Percentiles rank a stretch among this genome's conserved stretches.
Evolutionary conservation across 2,329 filamentous ascomycete species (phyloP).

Genomic region (Talaromyces piceae): DNA sequence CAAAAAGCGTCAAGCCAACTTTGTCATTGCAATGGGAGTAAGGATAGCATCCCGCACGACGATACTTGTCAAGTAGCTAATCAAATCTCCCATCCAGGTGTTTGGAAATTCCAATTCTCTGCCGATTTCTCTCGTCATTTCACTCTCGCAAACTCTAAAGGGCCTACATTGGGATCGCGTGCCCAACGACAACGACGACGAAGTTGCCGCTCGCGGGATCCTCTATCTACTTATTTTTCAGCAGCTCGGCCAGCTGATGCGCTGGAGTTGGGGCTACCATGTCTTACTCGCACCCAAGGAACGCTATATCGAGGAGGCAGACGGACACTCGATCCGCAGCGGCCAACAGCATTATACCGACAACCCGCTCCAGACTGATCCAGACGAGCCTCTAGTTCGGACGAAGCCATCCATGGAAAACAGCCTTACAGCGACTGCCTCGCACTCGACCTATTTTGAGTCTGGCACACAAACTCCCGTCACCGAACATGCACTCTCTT

Average conservation of each 20-base stretch:
- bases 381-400: constrained; percentile 29
- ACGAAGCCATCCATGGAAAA: constrained; percentile 23
- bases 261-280: constrained; percentile 98
- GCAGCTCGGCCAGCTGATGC: constrained; percentile 86
- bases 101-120: constrained; percentile 98
- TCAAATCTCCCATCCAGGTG: constrained; percentile 43
- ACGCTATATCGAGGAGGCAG: constrained; percentile 38
- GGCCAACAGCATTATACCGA: constrained; percentile 36
- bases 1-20: constrained; percentile 79
- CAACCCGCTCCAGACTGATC: constrained; percentile 30
- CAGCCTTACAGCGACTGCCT: constrained; percentile 8
- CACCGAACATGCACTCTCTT: constrained; percentile 24
- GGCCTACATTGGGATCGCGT: constrained; percentile 92
- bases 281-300: constrained; percentile 82
- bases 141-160: constrained; percentile 81
- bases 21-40: constrained; percentile 90
- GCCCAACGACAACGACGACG: constrained; percentile 86
- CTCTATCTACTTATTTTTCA: constrained; percentile 96
- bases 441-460: constrained; percentile 11
- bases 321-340: constrained; percentile 33
- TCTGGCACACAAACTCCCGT: constrained; percentile 37
- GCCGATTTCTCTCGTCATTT: constrained; percentile 91
- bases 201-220: constrained; percentile 88
- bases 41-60: constrained; percentile 15
- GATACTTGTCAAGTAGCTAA: neutral